These are phyloP conservation scores for Kwoniella europaea DNA, from an alignment of 768 basidiomycete species.

Conservation along the genomic window DNA sequence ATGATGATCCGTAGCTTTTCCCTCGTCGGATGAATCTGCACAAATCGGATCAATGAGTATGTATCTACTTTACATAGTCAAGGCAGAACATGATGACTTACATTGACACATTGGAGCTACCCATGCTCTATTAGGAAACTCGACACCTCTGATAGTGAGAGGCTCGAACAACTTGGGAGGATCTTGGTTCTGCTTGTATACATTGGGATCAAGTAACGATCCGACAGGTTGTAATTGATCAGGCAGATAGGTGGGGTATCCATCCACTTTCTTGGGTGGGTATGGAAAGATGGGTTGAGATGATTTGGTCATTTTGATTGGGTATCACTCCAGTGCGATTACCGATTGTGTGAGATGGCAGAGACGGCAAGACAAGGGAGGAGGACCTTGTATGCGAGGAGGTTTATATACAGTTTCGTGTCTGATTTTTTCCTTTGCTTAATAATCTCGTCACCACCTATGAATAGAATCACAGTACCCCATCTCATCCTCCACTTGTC, in stretches of 20 bases:
- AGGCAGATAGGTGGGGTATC: slow-evolving; percentile 50
- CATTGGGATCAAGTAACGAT: slow-evolving; percentile 49
- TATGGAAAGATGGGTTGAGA: slow-evolving; percentile 19
- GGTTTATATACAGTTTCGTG: neutral
- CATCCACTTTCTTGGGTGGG: slow-evolving; percentile 23
- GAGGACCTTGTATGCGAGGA: neutral
- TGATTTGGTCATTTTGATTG: slow-evolving; percentile 1
- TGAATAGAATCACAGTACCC: neutral
- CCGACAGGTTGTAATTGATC: slow-evolving; percentile 48
- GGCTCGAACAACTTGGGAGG: slow-evolving; percentile 71
- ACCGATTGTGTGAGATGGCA: neutral
- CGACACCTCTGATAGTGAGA: slow-evolving; percentile 66
- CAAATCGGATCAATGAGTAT: neutral
- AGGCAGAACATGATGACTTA: slow-evolving; percentile 26
- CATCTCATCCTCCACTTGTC: neutral
- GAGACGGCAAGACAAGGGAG: neutral
- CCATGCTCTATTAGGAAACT: slow-evolving; percentile 77
- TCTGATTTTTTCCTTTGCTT: neutral
- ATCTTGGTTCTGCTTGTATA: slow-evolving; percentile 63
- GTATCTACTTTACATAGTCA: neutral
- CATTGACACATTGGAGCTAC: slow-evolving; percentile 83
- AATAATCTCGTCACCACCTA: neutral
- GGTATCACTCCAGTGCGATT: neutral
- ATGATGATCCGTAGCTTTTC: slow-evolving; percentile 82
- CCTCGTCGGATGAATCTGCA: slow-evolving; percentile 69